Percentiles rank a stretch among this genome's conserved stretches.
phyloP scores from a whole-genome alignment of 352 stramenopile species.

The Phytophthora parvispora region DNA sequence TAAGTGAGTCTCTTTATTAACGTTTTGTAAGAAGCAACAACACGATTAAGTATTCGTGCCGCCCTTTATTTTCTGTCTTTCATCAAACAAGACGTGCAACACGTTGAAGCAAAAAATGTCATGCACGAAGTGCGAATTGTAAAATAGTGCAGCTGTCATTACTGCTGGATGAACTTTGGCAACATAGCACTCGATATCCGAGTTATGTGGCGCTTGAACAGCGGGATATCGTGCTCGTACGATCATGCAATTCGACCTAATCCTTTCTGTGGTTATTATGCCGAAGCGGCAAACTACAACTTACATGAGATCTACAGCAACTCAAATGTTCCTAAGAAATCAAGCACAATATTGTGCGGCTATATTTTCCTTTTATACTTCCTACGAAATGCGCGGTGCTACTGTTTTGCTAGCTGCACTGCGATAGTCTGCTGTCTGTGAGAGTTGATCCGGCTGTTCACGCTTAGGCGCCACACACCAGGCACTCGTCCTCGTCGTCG shows the following conservation, averaged over 20 bases:
- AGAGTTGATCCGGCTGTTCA: background rate
- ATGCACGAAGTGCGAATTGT: no score
- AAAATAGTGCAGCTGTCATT: no score
- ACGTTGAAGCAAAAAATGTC: no score
- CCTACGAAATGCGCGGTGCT: background rate
- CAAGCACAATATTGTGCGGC: background rate
- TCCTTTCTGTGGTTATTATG: no score
- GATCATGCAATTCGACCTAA: no score
- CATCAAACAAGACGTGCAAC: background rate
- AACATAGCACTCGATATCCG: no score
- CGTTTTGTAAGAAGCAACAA: conserved; percentile 27
- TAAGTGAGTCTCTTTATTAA: conserved; percentile 28
- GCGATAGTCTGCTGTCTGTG: background rate
- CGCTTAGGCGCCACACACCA: conserved; percentile 80
- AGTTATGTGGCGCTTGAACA: no score
- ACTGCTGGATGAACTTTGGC: no score
- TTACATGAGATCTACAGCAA: background rate
- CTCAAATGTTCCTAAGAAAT: background rate
- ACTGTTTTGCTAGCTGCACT: no score
- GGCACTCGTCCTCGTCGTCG: conserved; percentile 84
- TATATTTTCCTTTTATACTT: conserved; percentile 6
- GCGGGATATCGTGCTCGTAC: no score
- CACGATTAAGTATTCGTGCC: background rate
- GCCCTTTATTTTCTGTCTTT: background rate
- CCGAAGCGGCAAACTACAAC: no score